Percentiles rank a stretch among this genome's conserved stretches.
Conservation (phyloP, 192 early-diverging fungal species). For the Coemansia sp. region DNA sequence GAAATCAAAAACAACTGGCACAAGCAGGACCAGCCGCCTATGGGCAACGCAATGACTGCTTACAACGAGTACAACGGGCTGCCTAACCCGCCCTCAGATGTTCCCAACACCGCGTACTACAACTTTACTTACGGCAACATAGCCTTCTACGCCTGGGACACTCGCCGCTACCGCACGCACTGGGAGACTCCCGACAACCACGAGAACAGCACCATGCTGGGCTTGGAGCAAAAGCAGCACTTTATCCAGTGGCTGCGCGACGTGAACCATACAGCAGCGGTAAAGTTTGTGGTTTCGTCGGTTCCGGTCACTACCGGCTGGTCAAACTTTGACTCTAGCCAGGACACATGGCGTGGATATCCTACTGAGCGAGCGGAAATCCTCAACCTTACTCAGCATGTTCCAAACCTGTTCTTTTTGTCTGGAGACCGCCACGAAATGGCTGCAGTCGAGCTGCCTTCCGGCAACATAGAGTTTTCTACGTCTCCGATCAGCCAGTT, state of each 20-base stretch:
- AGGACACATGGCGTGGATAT: conserved; percentile 56
- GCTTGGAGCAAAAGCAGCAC: conserved; percentile 43
- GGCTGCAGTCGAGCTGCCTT: conserved; percentile 42
- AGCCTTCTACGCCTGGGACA: conserved; percentile 54
- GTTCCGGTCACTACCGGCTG: conserved; percentile 51
- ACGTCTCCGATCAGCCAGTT: conserved; percentile 54
- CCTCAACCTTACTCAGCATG: conserved; percentile 28
- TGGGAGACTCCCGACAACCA: conserved; percentile 16
- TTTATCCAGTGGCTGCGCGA: conserved; percentile 45
- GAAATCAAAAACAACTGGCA: conserved; percentile 59
- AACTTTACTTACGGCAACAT: conserved; percentile 50
- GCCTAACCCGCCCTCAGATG: conserved; percentile 29
- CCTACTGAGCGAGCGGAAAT: conserved; percentile 50
- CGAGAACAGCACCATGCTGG: conserved; percentile 37
- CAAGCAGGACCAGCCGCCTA: conserved; percentile 25
- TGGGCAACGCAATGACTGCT: conserved; percentile 44
- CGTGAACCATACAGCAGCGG: conserved; percentile 51
- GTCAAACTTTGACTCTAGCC: conserved; percentile 39
- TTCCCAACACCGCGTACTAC: conserved; percentile 35
- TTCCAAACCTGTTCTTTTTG: conserved; percentile 47
- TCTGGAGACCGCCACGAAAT: conserved; percentile 58
- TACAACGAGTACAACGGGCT: conserved; percentile 53
- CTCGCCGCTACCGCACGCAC: conserved; percentile 54
- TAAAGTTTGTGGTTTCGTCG: conserved; percentile 52
- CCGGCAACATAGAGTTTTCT: conserved; percentile 52